Percentiles rank a stretch among this genome's conserved stretches.
phyloP scores from a whole-genome alignment of 2,329 filamentous ascomycete species.

The Boeremia lycopersici region DNA sequence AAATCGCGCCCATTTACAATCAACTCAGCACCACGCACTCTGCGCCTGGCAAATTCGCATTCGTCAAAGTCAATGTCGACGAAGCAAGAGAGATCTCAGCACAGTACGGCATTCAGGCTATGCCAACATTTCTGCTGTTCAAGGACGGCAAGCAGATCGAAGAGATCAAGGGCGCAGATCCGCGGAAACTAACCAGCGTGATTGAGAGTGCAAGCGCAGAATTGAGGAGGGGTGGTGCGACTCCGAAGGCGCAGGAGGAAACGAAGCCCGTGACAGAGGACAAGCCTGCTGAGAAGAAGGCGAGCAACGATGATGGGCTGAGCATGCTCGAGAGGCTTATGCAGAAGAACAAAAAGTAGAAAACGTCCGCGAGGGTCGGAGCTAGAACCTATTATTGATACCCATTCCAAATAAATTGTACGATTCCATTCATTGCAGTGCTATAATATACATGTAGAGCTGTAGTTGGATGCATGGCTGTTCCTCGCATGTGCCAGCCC shows the following conservation, averaged over 20 bases:
- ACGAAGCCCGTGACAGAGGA: constrained; percentile 7
- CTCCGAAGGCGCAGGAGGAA: constrained; percentile 16
- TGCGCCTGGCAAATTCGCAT: constrained; percentile 53
- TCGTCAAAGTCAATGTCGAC: constrained; percentile 63
- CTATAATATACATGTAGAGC: neutral
- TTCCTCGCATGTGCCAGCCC: neutral
- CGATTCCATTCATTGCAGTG: neutral
- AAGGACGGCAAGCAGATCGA: constrained; percentile 40
- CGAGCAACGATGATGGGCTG: constrained; percentile 40
- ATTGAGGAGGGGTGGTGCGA: constrained; percentile 4
- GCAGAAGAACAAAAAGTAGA: constrained; percentile 16
- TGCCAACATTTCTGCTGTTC: constrained; percentile 44
- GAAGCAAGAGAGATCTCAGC: constrained; percentile 55
- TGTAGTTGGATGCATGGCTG: neutral
- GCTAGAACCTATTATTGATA: constrained; percentile 3
- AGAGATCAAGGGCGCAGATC: constrained; percentile 40
- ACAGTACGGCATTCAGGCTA: constrained; percentile 57
- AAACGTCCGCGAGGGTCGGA: neutral
- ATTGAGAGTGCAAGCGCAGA: constrained; percentile 29
- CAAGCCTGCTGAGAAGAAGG: constrained; percentile 32
- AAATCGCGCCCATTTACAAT: constrained; percentile 59
- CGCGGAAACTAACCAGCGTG: constrained; percentile 29
- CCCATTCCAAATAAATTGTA: neutral
- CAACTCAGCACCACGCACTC: constrained; percentile 58
- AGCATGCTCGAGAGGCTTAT: constrained; percentile 17